A percentile compares a stretch with the other conserved stretches of the same genome.
Conservation (phyloP, 1,139 yeast species). For the Insectozyma bohioensis region DNA sequence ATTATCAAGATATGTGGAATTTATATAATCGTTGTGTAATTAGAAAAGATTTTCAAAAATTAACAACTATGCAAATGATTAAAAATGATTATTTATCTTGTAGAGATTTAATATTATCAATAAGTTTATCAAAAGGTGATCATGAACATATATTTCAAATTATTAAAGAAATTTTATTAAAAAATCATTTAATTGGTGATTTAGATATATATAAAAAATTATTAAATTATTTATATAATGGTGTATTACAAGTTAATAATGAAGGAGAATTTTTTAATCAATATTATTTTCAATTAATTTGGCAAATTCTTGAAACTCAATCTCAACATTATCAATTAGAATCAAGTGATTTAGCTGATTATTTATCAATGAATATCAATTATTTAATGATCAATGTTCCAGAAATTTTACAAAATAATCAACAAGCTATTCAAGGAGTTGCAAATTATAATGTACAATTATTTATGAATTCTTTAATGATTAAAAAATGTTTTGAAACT, state of each 20-base stretch:
- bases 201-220: slow-evolving; percentile 29
- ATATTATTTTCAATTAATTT: slow-evolving; percentile 35
- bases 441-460: slow-evolving; percentile 17
- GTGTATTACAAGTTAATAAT: slow-evolving; percentile 21
- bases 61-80: slow-evolving; percentile 11
- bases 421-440: slow-evolving; percentile 9
- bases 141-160: slow-evolving; percentile 37
- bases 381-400: slow-evolving; percentile 19
- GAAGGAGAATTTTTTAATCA: slow-evolving; percentile 22
- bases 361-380: slow-evolving; percentile 30
- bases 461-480: slow-evolving; percentile 31
- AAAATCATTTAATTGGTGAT: slow-evolving; percentile 34
- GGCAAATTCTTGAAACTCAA: slow-evolving; percentile 38
- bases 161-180: slow-evolving; percentile 37
- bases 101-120: slow-evolving; percentile 32
- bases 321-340: slow-evolving; percentile 24
- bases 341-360: slow-evolving; percentile 26
- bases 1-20: slow-evolving; percentile 28
- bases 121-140: slow-evolving; percentile 37
- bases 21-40: slow-evolving; percentile 37
- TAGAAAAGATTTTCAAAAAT: slow-evolving; percentile 35
- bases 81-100: slow-evolving; percentile 18
- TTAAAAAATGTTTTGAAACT: slow-evolving; percentile 25
- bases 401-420: slow-evolving; percentile 10
- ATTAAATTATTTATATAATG: slow-evolving; percentile 34